Evolutionary conservation across 192 early-diverging fungal species (phyloP), one percentile per base, ranked within the genome.

Genomic region (Chytriomyces sp.): DNA sequence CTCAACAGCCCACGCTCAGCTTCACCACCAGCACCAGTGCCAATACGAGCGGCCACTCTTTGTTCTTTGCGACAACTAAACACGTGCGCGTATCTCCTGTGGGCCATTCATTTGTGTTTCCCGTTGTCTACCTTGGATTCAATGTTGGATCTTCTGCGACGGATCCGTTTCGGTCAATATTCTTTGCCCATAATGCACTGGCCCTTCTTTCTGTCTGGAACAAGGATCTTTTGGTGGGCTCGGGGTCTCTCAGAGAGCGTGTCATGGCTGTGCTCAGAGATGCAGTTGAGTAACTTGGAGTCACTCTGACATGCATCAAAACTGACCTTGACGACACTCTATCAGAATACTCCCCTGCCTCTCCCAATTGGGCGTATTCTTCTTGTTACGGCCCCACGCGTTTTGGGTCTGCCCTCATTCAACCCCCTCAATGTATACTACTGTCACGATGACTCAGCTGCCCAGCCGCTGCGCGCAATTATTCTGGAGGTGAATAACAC

Each of bases 401-500:
- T 89, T 68, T 74, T 88, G 18, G 86, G 86, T 0, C 79, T 73
- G 26, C 50, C 61, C 20, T 64, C 79, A 18, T 90, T 90, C 80
- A 90, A 90, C 68, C 89, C 89, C 23, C 67, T 89, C 23, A 84
- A 67, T 20, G 68, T 84, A 44, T 85, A 90, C 75, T 89, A 81
- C 80, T 85, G 83, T 49, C 88, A 83, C 79, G 61, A 70, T 11
- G 57, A 61, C 57, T 53, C 24, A 1, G 6, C 1, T 3, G 59
- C 5, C 6, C 46, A 23, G 5, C 6, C 46, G 3, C 50, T 86
- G 5, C 7, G 50, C 13, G 82, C 77, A 10, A 64, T 83, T 11
- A 60, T 90, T 5, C 72, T 90, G 18, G 89, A 90, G 75, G 88
- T 90, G 13, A 86, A 88, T 75, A 90, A 89, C 73, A 90, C 89